A percentile compares a stretch with the other conserved stretches of the same genome.
Conservation (phyloP, 23 red algal genomes). For the Gracilaria vermiculophylla region DNA sequence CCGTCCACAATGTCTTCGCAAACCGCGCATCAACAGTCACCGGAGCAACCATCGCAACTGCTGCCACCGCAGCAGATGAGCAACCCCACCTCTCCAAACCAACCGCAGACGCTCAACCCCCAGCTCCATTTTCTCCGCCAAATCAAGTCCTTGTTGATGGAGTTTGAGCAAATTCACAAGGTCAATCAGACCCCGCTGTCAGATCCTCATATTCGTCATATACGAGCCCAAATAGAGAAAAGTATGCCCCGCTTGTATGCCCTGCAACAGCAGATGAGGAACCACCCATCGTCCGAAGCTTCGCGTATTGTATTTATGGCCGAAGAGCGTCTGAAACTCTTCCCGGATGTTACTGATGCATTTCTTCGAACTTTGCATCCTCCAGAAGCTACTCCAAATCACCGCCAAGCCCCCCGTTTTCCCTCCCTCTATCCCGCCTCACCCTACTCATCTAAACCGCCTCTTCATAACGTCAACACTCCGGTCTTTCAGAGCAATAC, state of each 20-base stretch:
- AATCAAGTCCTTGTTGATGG: neutral
- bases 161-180: constrained; percentile 16
- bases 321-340: neutral
- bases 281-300: constrained; percentile 9
- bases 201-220: neutral
- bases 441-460: neutral
- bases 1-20: neutral
- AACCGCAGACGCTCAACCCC: neutral
- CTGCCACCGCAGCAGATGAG: neutral
- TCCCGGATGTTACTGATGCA: neutral
- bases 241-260: neutral
- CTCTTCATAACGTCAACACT: neutral
- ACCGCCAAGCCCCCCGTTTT: constrained; percentile 1
- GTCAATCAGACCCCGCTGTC: neutral
- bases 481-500: neutral
- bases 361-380: neutral
- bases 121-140: neutral
- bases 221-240: neutral
- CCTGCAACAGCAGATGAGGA: neutral
- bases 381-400: neutral
- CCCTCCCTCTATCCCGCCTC: neutral
- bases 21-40: neutral
- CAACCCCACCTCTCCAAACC: neutral
- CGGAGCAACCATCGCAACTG: neutral
- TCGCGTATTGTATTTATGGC: neutral